These are phyloP conservation scores for Cercophora scortea DNA, from an alignment of 495 filamentous ascomycete genomes.

Conservation along the genomic window DNA sequence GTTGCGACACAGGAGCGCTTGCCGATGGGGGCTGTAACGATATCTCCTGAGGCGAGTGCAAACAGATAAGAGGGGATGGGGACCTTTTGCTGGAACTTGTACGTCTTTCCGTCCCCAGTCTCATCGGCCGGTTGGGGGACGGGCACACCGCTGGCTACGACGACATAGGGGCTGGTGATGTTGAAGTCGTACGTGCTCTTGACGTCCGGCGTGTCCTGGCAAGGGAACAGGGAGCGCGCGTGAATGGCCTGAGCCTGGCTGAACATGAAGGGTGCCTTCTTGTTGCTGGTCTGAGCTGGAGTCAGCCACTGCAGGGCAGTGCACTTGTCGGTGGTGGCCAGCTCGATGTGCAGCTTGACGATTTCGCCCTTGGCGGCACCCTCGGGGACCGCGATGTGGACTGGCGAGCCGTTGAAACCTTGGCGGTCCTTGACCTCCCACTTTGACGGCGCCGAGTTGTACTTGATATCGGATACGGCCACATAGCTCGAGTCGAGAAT, in stretches of 20 bases:
- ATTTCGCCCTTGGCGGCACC: constrained; percentile 53
- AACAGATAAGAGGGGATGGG: constrained; percentile 94
- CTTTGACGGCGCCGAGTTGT: constrained; percentile 45
- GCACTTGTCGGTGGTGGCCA: constrained; percentile 73
- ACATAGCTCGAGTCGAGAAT: constrained; percentile 82
- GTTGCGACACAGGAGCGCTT: constrained; percentile 77
- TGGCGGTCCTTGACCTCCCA: constrained; percentile 63
- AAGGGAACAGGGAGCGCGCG: constrained; percentile 85
- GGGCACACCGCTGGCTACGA: constrained; percentile 79
- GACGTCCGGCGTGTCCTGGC: constrained; percentile 93
- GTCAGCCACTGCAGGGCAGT: constrained; percentile 92
- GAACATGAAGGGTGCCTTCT: constrained; percentile 94
- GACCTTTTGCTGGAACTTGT: constrained; percentile 79
- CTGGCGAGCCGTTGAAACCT: constrained; percentile 72
- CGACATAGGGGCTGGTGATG: constrained; percentile 77
- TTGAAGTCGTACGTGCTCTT: constrained; percentile 86
- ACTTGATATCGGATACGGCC: constrained; percentile 56
- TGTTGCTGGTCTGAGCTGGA: constrained; percentile 83
- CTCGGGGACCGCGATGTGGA: constrained; percentile 62
- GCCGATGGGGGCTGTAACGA: constrained; percentile 75
- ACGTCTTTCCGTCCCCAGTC: constrained; percentile 49
- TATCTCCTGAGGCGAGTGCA: constrained; percentile 83
- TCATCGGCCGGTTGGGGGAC: constrained; percentile 39
- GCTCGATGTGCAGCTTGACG: constrained; percentile 52
- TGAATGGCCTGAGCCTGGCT: constrained; percentile 97